phyloP scores from a whole-genome alignment of 306 rosid species.

The Luffa acutangula region DNA sequence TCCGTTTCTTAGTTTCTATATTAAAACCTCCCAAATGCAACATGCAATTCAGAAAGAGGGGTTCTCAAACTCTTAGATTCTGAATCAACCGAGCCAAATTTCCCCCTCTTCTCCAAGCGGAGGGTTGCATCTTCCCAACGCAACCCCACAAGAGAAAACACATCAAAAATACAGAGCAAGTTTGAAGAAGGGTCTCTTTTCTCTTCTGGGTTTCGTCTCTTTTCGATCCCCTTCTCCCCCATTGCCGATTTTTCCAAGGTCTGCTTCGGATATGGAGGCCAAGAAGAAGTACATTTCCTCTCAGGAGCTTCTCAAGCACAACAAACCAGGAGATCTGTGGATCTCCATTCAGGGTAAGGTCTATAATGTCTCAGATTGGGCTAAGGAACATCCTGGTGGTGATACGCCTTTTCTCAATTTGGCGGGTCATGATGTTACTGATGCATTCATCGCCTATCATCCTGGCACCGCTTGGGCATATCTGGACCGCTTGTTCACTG shows the following conservation, averaged over 20 bases:
- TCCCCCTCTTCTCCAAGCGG: not conserved
- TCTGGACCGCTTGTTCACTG: conserved; percentile 17
- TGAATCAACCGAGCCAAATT: not conserved
- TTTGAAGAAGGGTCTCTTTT: too few relatives aligned
- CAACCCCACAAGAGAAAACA: not conserved
- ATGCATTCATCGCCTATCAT: conserved; percentile 30
- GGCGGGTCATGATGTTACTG: conserved; percentile 26
- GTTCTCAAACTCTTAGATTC: not conserved
- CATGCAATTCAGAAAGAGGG: not conserved
- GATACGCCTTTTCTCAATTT: conserved; percentile 8
- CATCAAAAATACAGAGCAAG: not conserved
- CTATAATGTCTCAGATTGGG: conserved; percentile 28
- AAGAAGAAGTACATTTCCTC: conserved; percentile 19
- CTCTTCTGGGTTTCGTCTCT: not conserved
- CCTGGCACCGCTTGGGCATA: conserved; percentile 26
- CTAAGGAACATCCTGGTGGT: conserved; percentile 26
- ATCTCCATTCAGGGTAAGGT: conserved; percentile 30
- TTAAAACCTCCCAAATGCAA: not conserved
- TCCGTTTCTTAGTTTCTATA: not conserved
- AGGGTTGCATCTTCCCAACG: not conserved
- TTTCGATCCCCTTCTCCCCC: not conserved
- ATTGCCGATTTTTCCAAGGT: not conserved
- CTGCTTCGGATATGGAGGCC: conserved; percentile 6
- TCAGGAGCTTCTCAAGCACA: conserved; percentile 25
- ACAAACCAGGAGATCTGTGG: conserved; percentile 25